Evolutionary conservation across 768 basidiomycete species (phyloP), one percentile per base, ranked within the genome.

Genomic region (Rhizopogon salebrosus): DNA sequence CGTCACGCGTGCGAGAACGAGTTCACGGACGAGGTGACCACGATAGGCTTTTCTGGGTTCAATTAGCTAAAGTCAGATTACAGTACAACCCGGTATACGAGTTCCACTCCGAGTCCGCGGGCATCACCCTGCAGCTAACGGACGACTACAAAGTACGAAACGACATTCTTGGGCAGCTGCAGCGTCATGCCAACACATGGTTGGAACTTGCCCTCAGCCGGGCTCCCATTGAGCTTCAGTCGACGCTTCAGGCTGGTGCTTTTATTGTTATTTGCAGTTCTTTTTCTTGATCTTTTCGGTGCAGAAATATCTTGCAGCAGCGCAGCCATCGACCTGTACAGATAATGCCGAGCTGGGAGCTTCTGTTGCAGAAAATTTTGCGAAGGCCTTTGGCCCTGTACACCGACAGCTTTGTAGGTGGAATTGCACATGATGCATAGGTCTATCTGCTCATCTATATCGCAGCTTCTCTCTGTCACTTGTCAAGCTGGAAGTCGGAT

Each of bases 151-250:
- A 77, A 55, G 82, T 85, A 13, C 84, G 95, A 41, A 91, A 92
- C 60, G 86, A 92, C 37, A 92, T 98, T 58, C 78, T 94, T 10
- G 75, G 76, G 8, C 83, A 87, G 51, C 65, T 97, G 29, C 83
- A 90, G 55, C 77, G 78, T 4, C 83, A 88, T 61, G 85, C 92
- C 9, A 82, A 78, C 53, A 76, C 67, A 18, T 99, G 95, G 95
- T 87, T 99, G 54, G 84, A 88, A 52, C 72, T 92, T 37, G 93
- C 91, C 1, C 74, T 98, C 31, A 82, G 85, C 10, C 83, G 94
- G 18, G 92, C 95, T 1, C 95, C 95, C 0, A 80, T 94, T 64
- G 95, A 97, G 66, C 71, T 98, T 43, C 93, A 95, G 56, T 90
- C 93, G 0, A 92, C 92, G 0, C 72, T 99, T 50, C 93, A 95